These are phyloP conservation scores for Leccinellum luteum DNA, from an alignment of 768 basidiomycete species.

Conservation along the genomic window DNA sequence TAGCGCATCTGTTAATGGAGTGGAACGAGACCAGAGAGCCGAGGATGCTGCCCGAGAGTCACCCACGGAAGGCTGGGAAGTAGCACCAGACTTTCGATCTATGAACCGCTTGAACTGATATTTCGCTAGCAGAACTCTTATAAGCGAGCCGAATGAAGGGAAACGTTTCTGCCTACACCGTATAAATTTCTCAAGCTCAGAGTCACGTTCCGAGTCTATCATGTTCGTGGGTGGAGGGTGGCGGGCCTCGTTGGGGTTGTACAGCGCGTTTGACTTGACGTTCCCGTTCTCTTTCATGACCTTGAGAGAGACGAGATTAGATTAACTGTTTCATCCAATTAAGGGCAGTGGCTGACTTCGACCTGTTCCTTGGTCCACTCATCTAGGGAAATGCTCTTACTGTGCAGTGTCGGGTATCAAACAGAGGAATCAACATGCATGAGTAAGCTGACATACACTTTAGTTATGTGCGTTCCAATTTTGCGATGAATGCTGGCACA, in stretches of 20 bases:
- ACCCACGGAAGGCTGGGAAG: slow-evolving; percentile 36
- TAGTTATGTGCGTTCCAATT: slow-evolving; percentile 89
- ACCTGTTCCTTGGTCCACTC: slow-evolving; percentile 87
- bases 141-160: neutral
- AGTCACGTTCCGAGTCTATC: slow-evolving; percentile 77
- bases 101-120: slow-evolving; percentile 76
- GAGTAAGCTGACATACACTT: slow-evolving; percentile 66
- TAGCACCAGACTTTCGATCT: slow-evolving; percentile 37
- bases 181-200: slow-evolving; percentile 89
- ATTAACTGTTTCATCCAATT: slow-evolving; percentile 8
- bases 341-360: slow-evolving; percentile 50
- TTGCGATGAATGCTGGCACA: slow-evolving; percentile 94
- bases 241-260: slow-evolving; percentile 80
- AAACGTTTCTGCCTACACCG: slow-evolving; percentile 50
- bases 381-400: slow-evolving; percentile 89
- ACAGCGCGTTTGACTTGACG: slow-evolving; percentile 69
- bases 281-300: slow-evolving; percentile 82
- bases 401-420: slow-evolving; percentile 29
- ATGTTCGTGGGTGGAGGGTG: slow-evolving; percentile 82
- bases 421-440: neutral
- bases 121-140: slow-evolving; percentile 51
- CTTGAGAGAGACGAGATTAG: slow-evolving; percentile 38
- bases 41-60: slow-evolving; percentile 40
- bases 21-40: slow-evolving; percentile 15
- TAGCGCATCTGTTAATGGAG: slow-evolving; percentile 10